Percentiles rank a stretch among this genome's conserved stretches.
These are phyloP conservation scores for Albophoma yamanashiensis DNA, from an alignment of 2,329 filamentous ascomycete species.

Conservation along the genomic window DNA sequence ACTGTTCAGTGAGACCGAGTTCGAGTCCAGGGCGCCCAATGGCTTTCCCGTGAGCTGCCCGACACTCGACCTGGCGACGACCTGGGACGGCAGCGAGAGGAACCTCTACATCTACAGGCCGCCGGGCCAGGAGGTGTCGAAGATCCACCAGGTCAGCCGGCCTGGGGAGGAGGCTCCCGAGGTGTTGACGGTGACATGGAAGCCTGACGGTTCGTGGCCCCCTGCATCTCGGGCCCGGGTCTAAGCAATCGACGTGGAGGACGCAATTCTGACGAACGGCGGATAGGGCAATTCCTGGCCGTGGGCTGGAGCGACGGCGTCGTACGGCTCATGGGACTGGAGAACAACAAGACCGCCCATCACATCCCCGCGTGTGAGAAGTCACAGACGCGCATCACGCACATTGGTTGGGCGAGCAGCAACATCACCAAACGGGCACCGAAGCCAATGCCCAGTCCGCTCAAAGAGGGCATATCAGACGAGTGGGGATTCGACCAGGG, in stretches of 20 bases:
- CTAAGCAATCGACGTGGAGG: neutral
- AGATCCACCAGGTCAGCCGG: conserved; percentile 33
- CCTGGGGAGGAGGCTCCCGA: conserved; percentile 29
- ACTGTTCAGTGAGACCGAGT: conserved; percentile 45
- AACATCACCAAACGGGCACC: conserved; percentile 20
- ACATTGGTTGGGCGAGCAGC: conserved; percentile 43
- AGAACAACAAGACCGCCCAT: conserved; percentile 73
- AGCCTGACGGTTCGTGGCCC: conserved; percentile 51
- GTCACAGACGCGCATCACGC: conserved; percentile 31
- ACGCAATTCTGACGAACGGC: neutral
- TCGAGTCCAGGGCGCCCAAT: conserved; percentile 42
- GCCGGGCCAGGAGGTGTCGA: conserved; percentile 56
- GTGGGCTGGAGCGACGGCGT: conserved; percentile 76
- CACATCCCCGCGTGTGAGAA: conserved; percentile 47
- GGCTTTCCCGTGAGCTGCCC: conserved; percentile 66
- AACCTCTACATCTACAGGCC: conserved; percentile 69
- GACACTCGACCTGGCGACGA: conserved; percentile 71
- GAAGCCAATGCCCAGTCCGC: conserved; percentile 2
- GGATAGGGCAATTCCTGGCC: conserved; percentile 63
- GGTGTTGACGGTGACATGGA: conserved; percentile 49
- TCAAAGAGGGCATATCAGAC: conserved; percentile 7
- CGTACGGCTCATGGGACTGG: conserved; percentile 65
- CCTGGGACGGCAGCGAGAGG: conserved; percentile 54
- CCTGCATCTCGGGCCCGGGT: neutral
- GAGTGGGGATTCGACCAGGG: conserved; percentile 2